Evolutionary conservation across 495 filamentous ascomycete species (phyloP).

Genomic region (Podospora pseudoanserina): DNA sequence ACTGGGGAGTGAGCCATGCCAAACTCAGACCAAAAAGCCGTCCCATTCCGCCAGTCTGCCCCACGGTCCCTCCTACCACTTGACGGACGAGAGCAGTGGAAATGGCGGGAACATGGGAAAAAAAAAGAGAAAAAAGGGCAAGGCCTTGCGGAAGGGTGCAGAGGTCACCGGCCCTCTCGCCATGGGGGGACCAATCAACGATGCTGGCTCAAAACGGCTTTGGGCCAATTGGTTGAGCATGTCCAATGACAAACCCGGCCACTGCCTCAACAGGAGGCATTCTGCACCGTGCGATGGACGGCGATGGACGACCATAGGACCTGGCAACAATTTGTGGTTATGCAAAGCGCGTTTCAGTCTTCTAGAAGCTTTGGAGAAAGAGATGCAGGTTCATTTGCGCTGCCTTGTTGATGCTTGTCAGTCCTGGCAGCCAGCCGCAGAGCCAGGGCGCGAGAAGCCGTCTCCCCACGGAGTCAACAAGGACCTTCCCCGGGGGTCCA

Average conservation of each 20-base stretch:
- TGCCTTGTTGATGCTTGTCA: conserved; percentile 15
- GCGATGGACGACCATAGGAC: conserved; percentile 5
- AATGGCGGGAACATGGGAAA: conserved; percentile 14
- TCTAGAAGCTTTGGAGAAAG: conserved; percentile 30
- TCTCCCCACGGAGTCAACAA: background rate
- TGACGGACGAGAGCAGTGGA: conserved; percentile 11
- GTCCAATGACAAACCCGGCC: conserved; percentile 22
- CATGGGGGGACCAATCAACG: conserved; percentile 25
- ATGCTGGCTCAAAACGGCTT: conserved; percentile 13
- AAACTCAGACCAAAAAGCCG: background rate
- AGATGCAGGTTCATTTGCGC: conserved; percentile 24
- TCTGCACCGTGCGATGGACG: conserved; percentile 22
- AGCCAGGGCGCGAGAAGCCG: too few species aligned
- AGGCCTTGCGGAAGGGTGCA: conserved; percentile 28
- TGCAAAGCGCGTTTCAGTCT: conserved; percentile 30
- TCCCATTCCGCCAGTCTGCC: conserved; percentile 7
- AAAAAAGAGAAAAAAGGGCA: background rate
- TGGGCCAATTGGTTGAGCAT: conserved; percentile 16
- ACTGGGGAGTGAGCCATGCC: background rate
- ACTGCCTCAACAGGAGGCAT: conserved; percentile 12
- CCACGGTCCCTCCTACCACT: background rate
- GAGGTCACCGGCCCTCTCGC: conserved; percentile 12
- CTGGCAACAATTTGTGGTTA: conserved; percentile 14
- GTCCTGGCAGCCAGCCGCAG: conserved; percentile 14
- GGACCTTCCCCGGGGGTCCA: conserved; percentile 1